Evolutionary conservation across 140 eudicot genomes (phyloP).

Genomic region (Bidens hawaiensis): DNA sequence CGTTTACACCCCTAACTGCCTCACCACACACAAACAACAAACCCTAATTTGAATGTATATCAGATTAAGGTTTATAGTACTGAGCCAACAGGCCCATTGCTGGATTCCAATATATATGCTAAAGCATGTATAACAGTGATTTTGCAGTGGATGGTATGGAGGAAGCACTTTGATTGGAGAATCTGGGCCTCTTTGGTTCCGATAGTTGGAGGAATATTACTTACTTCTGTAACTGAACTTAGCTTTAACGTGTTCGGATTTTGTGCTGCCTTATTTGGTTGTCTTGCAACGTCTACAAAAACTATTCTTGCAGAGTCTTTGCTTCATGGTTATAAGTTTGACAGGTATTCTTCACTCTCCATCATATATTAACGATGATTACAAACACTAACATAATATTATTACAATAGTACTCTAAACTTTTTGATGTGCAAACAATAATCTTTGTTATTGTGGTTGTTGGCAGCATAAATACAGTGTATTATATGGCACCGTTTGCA

Average conservation of each 20-base stretch:
- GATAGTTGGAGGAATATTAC: constrained; percentile 95
- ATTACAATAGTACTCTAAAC: too few species aligned
- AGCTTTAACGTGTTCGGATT: constrained; percentile 85
- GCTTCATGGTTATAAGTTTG: constrained; percentile 95
- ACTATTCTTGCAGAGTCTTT: constrained; percentile 96
- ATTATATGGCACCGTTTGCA: constrained; percentile 98
- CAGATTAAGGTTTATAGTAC: too few species aligned
- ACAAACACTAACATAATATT: too few species aligned
- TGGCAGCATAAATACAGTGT: constrained; percentile 92
- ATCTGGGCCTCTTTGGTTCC: constrained; percentile 95
- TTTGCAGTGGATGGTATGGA: constrained; percentile 98
- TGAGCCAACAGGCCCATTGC: too few species aligned
- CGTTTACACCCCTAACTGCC: too few species aligned
- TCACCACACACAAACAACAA: too few species aligned
- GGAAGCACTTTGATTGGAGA: constrained; percentile 83
- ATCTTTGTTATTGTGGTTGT: too few species aligned
- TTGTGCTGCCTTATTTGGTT: constrained; percentile 96
- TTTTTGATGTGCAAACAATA: too few species aligned
- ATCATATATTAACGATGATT: too few species aligned
- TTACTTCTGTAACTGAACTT: constrained; percentile 90
- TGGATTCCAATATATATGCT: too few species aligned
- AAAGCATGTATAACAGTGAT: constrained; percentile 52
- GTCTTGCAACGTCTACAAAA: constrained; percentile 95
- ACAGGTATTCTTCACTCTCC: constrained; percentile 69
- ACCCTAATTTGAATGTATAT: too few species aligned